These are phyloP conservation scores for Termitomyces sp. DNA, from an alignment of 768 basidiomycete species.

Conservation along the genomic window DNA sequence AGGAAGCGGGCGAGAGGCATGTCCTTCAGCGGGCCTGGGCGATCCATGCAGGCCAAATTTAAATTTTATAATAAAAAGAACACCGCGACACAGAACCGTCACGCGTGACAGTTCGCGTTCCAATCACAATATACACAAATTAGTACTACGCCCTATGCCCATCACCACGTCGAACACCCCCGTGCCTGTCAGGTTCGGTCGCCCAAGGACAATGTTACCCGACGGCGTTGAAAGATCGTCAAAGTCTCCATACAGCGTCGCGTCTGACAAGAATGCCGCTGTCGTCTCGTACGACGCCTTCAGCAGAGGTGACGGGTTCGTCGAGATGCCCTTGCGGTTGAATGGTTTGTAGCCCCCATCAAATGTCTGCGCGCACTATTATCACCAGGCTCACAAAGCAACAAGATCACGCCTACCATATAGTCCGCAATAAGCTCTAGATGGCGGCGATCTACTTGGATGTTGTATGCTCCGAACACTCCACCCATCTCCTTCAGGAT, in stretches of 20 bases:
- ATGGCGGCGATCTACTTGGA: slow-evolving; percentile 91
- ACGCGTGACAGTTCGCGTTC: slow-evolving; percentile 18
- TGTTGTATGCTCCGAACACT: slow-evolving; percentile 93
- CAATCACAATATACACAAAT: slow-evolving; percentile 6
- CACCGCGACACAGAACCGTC: slow-evolving; percentile 7
- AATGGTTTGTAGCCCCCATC: slow-evolving; percentile 98
- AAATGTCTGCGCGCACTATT: slow-evolving; percentile 64
- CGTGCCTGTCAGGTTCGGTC: slow-evolving; percentile 87
- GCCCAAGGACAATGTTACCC: slow-evolving; percentile 86
- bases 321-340: slow-evolving; percentile 91
- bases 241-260: slow-evolving; percentile 91
- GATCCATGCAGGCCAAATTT: slow-evolving; percentile 22
- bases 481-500: slow-evolving; percentile 89
- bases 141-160: slow-evolving; percentile 26
- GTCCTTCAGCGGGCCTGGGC: slow-evolving; percentile 54
- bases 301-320: slow-evolving; percentile 90
- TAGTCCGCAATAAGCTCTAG: slow-evolving; percentile 97
- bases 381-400: neutral
- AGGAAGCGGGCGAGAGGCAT: slow-evolving; percentile 55
- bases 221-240: slow-evolving; percentile 90
- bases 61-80: slow-evolving; percentile 3
- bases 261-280: slow-evolving; percentile 87
- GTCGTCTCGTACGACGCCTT: slow-evolving; percentile 99
- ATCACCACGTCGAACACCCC: slow-evolving; percentile 88
- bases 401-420: slow-evolving; percentile 63